Evolutionary conservation across 2,329 filamentous ascomycete species (phyloP).

Genomic region (Cladosporium colombiae): DNA sequence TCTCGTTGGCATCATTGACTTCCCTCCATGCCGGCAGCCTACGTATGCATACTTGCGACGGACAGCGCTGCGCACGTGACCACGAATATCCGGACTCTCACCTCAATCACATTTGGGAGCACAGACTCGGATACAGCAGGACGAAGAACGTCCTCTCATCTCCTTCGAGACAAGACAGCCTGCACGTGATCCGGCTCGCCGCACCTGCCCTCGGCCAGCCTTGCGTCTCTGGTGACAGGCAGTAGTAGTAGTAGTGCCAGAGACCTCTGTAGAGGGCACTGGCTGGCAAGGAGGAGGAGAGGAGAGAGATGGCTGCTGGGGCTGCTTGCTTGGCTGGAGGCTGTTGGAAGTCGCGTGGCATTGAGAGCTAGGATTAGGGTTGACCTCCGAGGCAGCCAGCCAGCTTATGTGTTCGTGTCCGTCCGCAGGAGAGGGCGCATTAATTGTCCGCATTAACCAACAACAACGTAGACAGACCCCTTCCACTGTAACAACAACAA

Average conservation of each 20-base stretch:
- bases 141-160: background rate
- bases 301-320: background rate
- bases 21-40: background rate
- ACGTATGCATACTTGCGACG: background rate
- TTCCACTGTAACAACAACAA: background rate
- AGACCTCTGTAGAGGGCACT: background rate
- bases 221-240: background rate
- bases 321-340: background rate
- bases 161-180: background rate
- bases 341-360: constrained; percentile 6
- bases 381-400: constrained; percentile 14
- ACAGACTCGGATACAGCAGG: constrained; percentile 1
- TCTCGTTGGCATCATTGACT: background rate
- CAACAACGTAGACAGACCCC: background rate
- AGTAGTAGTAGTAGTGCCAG: background rate
- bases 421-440: constrained; percentile 12
- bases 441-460: background rate
- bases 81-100: background rate
- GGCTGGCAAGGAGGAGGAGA: background rate
- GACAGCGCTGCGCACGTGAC: background rate
- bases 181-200: background rate
- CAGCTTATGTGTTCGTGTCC: constrained; percentile 3
- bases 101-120: background rate
- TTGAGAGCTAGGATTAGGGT: constrained; percentile 1
- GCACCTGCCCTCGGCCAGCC: background rate